Evolutionary conservation across 371 early-diverging fungal species (phyloP).

Genomic region (Nematocida parisii): DNA sequence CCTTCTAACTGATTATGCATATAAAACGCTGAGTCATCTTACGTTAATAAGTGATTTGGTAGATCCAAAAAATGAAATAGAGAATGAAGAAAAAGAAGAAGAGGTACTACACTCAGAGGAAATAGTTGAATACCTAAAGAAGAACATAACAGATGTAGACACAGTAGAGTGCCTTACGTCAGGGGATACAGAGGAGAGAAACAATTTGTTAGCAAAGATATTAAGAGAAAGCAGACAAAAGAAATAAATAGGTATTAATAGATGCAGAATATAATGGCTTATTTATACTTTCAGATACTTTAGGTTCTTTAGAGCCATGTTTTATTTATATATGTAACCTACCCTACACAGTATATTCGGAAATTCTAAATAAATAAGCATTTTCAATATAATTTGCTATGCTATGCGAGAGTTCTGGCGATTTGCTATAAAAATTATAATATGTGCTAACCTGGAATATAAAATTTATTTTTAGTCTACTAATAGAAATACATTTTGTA

Average conservation of each 20-base stretch:
- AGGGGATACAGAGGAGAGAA: neutral
- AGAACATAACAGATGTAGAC: neutral
- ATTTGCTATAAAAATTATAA: too few relatives aligned
- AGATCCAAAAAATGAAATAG: neutral
- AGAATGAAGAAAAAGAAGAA: neutral
- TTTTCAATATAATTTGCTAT: too few relatives aligned
- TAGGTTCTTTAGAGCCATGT: too few relatives aligned
- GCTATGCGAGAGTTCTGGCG: too few relatives aligned
- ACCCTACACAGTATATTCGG: too few relatives aligned
- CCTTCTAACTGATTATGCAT: neutral
- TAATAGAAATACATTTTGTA: too few relatives aligned
- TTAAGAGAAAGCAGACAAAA: conserved; percentile 15
- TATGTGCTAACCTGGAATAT: too few relatives aligned
- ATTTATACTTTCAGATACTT: neutral
- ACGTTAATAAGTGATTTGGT: neutral
- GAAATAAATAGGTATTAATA: neutral
- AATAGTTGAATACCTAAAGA: neutral
- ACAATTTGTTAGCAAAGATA: neutral
- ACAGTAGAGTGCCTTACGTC: neutral
- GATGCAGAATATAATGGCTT: neutral
- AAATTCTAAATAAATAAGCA: too few relatives aligned
- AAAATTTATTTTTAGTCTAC: too few relatives aligned
- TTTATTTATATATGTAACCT: too few relatives aligned
- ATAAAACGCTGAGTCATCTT: neutral
- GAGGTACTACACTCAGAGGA: neutral